A percentile compares a stretch with the other conserved stretches of the same genome.
Conservation (phyloP, 768 basidiomycete genomes). For the Russula sp. region DNA sequence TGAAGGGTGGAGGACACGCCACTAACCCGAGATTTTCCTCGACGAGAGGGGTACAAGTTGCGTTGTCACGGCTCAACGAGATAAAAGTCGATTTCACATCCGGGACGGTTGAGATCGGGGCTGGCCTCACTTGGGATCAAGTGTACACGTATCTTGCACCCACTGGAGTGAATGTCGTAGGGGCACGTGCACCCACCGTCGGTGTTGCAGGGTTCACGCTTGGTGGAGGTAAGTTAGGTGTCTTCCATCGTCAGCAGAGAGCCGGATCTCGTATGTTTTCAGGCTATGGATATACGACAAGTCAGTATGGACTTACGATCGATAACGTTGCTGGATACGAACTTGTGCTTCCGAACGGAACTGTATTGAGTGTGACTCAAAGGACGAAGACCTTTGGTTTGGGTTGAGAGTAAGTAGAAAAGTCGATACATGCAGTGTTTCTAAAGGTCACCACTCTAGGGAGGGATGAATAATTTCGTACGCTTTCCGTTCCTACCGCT, state of each 20-base stretch:
- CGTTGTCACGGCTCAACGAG: not conserved
- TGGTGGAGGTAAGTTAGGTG: constrained; percentile 30
- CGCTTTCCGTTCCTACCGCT: not conserved
- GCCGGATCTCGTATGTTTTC: not conserved
- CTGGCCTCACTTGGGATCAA: not conserved
- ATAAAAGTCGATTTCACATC: not conserved
- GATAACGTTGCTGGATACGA: constrained; percentile 37
- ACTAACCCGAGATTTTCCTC: constrained; percentile 1
- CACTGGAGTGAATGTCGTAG: no score
- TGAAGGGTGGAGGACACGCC: constrained; percentile 5
- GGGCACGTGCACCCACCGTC: constrained; percentile 24
- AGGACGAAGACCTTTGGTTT: no score
- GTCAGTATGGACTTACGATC: constrained; percentile 36
- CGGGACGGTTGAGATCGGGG: constrained; percentile 3
- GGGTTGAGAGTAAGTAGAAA: no score
- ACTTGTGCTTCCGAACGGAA: constrained; percentile 33
- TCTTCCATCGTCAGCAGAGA: not conserved
- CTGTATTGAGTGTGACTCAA: no score
- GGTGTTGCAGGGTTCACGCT: constrained; percentile 32
- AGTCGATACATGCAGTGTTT: no score
- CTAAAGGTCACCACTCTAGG: constrained; percentile 2
- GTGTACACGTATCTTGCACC: not conserved
- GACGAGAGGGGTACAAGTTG: not conserved
- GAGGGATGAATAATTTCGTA: constrained; percentile 27
- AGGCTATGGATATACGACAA: constrained; percentile 38